phyloP scores from a whole-genome alignment of 139 green algal species.

The Edaphochlamys debaryana region DNA sequence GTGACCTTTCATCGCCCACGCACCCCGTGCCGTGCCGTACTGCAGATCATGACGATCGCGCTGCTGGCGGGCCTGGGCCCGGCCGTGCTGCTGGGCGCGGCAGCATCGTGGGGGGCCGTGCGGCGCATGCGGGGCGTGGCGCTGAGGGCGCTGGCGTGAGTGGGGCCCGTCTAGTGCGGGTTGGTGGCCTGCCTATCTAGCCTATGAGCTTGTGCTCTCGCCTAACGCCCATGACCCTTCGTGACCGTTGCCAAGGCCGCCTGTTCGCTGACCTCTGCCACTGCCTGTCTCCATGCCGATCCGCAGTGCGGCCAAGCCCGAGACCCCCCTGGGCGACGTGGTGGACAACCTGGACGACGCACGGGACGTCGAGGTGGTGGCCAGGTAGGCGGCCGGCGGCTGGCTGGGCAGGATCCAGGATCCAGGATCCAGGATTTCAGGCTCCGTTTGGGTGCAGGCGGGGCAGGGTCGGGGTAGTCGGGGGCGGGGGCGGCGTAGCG shows the following conservation, averaged over 20 bases:
- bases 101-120: not conserved
- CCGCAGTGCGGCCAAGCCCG: not conserved
- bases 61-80: constrained; percentile 23
- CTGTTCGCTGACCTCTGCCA: not conserved
- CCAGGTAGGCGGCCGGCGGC: too few relatives aligned
- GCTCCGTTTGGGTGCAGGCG: too few relatives aligned
- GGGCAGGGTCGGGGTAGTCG: too few relatives aligned
- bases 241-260: too few relatives aligned
- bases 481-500: too few relatives aligned
- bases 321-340: not conserved
- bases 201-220: too few relatives aligned
- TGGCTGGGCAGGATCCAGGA: too few relatives aligned
- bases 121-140: not conserved
- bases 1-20: too few relatives aligned
- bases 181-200: not conserved
- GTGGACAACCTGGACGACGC: not conserved
- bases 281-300: not conserved
- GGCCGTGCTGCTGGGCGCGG: not conserved
- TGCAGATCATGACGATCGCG: not conserved
- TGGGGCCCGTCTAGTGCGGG: not conserved
- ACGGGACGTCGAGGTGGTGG: constrained; percentile 21
- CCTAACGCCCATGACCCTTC: too few relatives aligned
- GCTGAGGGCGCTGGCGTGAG: not conserved
- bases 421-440: too few relatives aligned
- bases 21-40: too few relatives aligned